Evolutionary conservation across 371 early-diverging fungal genomes (phyloP).

Genomic region (Mucor mucedo): DNA sequence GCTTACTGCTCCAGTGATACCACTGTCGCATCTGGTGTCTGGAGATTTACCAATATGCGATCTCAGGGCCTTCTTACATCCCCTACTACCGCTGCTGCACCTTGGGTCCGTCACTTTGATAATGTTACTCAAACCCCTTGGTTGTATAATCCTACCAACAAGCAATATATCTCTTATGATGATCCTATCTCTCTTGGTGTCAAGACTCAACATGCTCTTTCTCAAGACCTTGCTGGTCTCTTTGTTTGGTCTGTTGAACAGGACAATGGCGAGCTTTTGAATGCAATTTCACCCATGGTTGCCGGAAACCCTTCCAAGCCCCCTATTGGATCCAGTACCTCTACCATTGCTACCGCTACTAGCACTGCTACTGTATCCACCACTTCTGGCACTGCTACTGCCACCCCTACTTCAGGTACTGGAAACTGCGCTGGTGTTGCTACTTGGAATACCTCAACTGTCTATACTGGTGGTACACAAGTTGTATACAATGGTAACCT

Average conservation of each 20-base stretch:
- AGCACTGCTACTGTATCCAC: slow-evolving; percentile 12
- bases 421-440: slow-evolving; percentile 2
- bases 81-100: slow-evolving; percentile 55
- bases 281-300: slow-evolving; percentile 35
- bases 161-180: slow-evolving; percentile 68
- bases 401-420: slow-evolving; percentile 7
- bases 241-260: slow-evolving; percentile 66
- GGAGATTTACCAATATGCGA: slow-evolving; percentile 71
- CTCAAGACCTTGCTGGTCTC: slow-evolving; percentile 58
- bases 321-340: slow-evolving; percentile 17
- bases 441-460: slow-evolving; percentile 17
- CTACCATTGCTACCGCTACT: slow-evolving; percentile 15
- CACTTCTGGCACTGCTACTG: slow-evolving; percentile 10
- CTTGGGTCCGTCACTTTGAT: slow-evolving; percentile 72
- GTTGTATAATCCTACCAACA: slow-evolving; percentile 63
- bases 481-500: slow-evolving; percentile 41
- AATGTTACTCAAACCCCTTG: slow-evolving; percentile 64
- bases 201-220: slow-evolving; percentile 58
- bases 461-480: slow-evolving; percentile 25
- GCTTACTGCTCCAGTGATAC: slow-evolving; percentile 48
- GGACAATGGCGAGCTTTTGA: slow-evolving; percentile 60
- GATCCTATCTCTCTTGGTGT: slow-evolving; percentile 59
- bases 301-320: slow-evolving; percentile 12
- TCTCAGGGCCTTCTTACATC: slow-evolving; percentile 62
- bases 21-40: slow-evolving; percentile 58